phyloP scores from a whole-genome alignment of 2,329 filamentous ascomycete genomes.

The Aspergillus sp. region DNA sequence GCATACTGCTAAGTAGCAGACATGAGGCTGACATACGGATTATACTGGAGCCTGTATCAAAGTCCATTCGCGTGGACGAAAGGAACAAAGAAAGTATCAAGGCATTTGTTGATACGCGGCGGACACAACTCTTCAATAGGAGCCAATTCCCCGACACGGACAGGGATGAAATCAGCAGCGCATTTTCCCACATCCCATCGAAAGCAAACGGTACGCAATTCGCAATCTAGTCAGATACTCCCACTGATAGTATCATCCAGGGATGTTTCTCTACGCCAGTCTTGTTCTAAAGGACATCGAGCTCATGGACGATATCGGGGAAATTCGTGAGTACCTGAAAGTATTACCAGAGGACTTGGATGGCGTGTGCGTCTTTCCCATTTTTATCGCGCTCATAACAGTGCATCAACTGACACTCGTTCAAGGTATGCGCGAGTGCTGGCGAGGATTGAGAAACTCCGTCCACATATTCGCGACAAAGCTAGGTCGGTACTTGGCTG shows the following conservation, averaged over 20 bases:
- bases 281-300: conserved; percentile 2
- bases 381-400: neutral
- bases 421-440: conserved; percentile 7
- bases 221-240: neutral
- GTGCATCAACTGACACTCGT: neutral
- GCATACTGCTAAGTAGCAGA: conserved; percentile 9
- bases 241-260: neutral
- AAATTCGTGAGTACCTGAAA: conserved; percentile 27
- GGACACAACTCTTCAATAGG: neutral
- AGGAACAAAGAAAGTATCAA: conserved; percentile 9
- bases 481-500: conserved; percentile 20
- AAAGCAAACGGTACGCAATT: conserved; percentile 4
- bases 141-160: neutral
- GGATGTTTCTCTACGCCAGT: conserved; percentile 10
- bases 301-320: conserved; percentile 11
- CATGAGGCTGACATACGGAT: conserved; percentile 2
- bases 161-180: neutral
- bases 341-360: conserved; percentile 29
- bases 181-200: neutral
- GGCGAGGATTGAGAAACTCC: neutral
- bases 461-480: conserved; percentile 3
- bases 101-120: neutral
- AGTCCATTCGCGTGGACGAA: neutral
- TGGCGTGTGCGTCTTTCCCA: conserved; percentile 26
- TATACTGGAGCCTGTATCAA: neutral